Conservation (phyloP, 345 rosid genomes). For the Gossypium ekmanianum region DNA sequence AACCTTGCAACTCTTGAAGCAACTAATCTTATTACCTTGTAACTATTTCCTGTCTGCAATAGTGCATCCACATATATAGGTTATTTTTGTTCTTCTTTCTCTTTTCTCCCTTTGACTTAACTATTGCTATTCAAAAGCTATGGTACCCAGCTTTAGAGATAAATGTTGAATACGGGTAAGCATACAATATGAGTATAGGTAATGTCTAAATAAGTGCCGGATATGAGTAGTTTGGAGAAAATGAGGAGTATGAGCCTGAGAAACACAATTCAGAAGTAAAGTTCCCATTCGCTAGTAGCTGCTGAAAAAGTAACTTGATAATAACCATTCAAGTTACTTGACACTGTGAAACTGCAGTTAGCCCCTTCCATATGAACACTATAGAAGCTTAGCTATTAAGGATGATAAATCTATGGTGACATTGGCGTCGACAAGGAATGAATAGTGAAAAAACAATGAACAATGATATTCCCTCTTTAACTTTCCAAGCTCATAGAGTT, state of each 20-base stretch:
- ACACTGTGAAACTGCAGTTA: background rate
- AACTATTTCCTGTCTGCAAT: too few relatives aligned
- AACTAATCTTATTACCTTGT: too few relatives aligned
- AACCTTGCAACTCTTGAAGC: too few relatives aligned
- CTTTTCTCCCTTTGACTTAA: background rate
- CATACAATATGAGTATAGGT: background rate
- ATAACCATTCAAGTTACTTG: conserved; percentile 4
- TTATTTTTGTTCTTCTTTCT: background rate
- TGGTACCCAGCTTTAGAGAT: background rate
- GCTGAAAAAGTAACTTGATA: background rate
- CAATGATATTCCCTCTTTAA: background rate
- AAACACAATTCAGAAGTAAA: conserved; percentile 1
- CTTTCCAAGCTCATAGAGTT: conserved; percentile 3
- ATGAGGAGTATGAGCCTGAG: background rate
- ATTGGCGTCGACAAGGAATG: background rate
- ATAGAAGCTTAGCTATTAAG: conserved; percentile 8
- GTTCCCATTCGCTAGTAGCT: background rate
- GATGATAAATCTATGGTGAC: background rate
- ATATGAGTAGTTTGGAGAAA: background rate
- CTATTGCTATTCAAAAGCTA: background rate
- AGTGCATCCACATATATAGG: background rate
- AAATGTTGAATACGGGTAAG: background rate
- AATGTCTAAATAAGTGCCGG: background rate
- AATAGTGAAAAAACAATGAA: conserved; percentile 8
- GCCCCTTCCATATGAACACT: background rate